Conservation (phyloP, 2,329 filamentous ascomycete species). For the Chaetothyriales sp. region DNA sequence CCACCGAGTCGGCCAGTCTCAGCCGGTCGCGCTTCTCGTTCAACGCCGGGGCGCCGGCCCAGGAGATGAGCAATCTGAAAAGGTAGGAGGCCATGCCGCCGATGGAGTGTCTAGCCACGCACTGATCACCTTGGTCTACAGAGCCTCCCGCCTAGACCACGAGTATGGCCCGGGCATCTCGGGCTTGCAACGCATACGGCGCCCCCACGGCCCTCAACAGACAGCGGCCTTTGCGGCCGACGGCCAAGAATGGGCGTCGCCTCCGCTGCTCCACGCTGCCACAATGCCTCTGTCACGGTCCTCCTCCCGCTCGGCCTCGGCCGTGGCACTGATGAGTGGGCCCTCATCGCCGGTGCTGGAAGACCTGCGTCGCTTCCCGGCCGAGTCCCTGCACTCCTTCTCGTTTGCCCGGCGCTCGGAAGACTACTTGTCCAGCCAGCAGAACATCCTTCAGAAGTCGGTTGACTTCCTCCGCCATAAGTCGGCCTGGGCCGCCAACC, state of each 20-base stretch:
- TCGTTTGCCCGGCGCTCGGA: constrained; percentile 94
- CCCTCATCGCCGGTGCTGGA: constrained; percentile 62
- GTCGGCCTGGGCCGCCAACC: constrained; percentile 63
- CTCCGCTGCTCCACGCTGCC: constrained; percentile 49
- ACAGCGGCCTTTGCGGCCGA: constrained; percentile 50
- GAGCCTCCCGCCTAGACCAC: constrained; percentile 74
- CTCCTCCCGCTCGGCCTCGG: constrained; percentile 28
- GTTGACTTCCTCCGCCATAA: constrained; percentile 95
- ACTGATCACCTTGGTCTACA: constrained; percentile 24
- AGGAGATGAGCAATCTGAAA: constrained; percentile 57
- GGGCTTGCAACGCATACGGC: constrained; percentile 84
- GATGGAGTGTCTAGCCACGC: background rate
- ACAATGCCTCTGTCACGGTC: constrained; percentile 54
- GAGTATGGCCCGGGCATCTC: constrained; percentile 76
- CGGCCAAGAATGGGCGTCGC: constrained; percentile 45
- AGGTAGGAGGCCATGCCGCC: constrained; percentile 40
- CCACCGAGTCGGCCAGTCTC: constrained; percentile 44
- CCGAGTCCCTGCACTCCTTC: constrained; percentile 93
- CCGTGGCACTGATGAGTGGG: constrained; percentile 42
- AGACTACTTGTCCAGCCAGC: constrained; percentile 77
- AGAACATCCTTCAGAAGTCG: constrained; percentile 83
- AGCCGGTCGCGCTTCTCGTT: constrained; percentile 61
- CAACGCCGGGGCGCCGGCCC: constrained; percentile 49
- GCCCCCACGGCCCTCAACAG: constrained; percentile 58
- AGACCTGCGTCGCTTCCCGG: constrained; percentile 82